Percentiles rank a stretch among this genome's conserved stretches.
These are phyloP conservation scores for Lecanicillium sp. DNA, from an alignment of 2,329 filamentous ascomycete genomes.

Conservation along the genomic window DNA sequence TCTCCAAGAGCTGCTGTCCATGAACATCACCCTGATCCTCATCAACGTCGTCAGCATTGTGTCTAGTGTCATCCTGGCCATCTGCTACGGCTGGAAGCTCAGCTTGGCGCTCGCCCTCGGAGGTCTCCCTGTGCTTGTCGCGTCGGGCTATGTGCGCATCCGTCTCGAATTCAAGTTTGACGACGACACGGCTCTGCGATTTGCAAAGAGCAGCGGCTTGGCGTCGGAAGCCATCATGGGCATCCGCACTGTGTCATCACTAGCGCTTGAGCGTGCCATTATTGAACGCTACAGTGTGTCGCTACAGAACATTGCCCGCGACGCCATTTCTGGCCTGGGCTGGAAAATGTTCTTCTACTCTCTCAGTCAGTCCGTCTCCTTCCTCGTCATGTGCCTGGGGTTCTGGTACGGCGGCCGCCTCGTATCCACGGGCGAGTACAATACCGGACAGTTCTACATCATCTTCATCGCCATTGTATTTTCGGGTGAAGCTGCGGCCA, in stretches of 20 bases:
- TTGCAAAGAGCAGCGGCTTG: conserved; percentile 37
- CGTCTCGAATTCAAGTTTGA: conserved; percentile 40
- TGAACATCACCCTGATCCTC: conserved; percentile 40
- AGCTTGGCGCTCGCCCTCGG: conserved; percentile 39
- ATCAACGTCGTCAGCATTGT: conserved; percentile 37
- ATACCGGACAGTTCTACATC: conserved; percentile 37
- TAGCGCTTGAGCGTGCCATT: conserved; percentile 37
- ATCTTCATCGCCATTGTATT: conserved; percentile 44
- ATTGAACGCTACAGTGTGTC: conserved; percentile 25
- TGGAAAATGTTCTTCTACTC: conserved; percentile 35
- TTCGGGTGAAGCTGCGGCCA: conserved; percentile 32
- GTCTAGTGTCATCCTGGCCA: conserved; percentile 35
- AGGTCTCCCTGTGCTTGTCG: conserved; percentile 35
- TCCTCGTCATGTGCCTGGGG: conserved; percentile 29
- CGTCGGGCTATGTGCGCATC: conserved; percentile 39
- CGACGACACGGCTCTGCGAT: conserved; percentile 32
- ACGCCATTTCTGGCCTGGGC: conserved; percentile 21
- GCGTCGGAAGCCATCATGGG: conserved; percentile 40
- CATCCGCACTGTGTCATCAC: conserved; percentile 33
- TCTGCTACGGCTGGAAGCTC: conserved; percentile 42
- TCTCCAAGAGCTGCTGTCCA: conserved; percentile 41
- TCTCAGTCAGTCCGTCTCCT: conserved; percentile 30
- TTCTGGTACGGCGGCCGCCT: conserved; percentile 33
- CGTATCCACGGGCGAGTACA: conserved; percentile 38
- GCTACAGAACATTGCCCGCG: conserved; percentile 22